Percentiles rank a stretch among this genome's conserved stretches.
Evolutionary conservation across 495 filamentous ascomycete species (phyloP).

Genomic region (Penicillium maclennaniae): DNA sequence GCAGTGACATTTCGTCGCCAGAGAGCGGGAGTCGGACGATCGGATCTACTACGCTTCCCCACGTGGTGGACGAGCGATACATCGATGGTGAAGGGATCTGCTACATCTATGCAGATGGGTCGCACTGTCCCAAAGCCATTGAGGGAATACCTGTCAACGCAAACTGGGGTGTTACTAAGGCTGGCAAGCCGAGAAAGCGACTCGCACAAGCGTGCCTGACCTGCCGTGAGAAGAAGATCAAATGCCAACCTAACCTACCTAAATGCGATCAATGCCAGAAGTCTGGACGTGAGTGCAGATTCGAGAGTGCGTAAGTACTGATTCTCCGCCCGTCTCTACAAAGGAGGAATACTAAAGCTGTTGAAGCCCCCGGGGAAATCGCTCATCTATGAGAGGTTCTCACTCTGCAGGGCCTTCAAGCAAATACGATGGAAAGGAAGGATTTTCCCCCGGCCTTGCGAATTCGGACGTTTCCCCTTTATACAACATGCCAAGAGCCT

Average conservation of each 20-base stretch:
- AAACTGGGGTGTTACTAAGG: conserved; percentile 90
- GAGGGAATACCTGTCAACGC: conserved; percentile 85
- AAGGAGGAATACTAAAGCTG: conserved; percentile 8
- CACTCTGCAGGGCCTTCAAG: conserved; percentile 18
- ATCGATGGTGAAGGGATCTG: conserved; percentile 76
- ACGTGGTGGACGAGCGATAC: conserved; percentile 46
- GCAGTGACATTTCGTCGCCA: conserved; percentile 19
- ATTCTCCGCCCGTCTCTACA: neutral
- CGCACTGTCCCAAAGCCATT: conserved; percentile 76
- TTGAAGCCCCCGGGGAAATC: conserved; percentile 38
- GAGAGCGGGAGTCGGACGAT: conserved; percentile 18
- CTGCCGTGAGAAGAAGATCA: conserved; percentile 95
- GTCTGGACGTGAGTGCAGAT: conserved; percentile 77
- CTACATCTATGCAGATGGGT: conserved; percentile 85
- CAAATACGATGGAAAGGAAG: conserved; percentile 25
- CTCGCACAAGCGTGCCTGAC: conserved; percentile 85
- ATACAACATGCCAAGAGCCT: conserved; percentile 34
- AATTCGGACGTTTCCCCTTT: conserved; percentile 32
- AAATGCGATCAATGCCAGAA: conserved; percentile 90
- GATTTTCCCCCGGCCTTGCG: conserved; percentile 12
- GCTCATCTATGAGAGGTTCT: conserved; percentile 27
- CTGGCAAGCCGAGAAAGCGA: conserved; percentile 84
- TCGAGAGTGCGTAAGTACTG: conserved; percentile 76
- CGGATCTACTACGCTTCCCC: conserved; percentile 30
- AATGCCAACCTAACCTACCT: conserved; percentile 82